A percentile compares a stretch with the other conserved stretches of the same genome.
Evolutionary conservation across 495 filamentous ascomycete genomes (phyloP).

Genomic region (Venustampulla echinocandica): DNA sequence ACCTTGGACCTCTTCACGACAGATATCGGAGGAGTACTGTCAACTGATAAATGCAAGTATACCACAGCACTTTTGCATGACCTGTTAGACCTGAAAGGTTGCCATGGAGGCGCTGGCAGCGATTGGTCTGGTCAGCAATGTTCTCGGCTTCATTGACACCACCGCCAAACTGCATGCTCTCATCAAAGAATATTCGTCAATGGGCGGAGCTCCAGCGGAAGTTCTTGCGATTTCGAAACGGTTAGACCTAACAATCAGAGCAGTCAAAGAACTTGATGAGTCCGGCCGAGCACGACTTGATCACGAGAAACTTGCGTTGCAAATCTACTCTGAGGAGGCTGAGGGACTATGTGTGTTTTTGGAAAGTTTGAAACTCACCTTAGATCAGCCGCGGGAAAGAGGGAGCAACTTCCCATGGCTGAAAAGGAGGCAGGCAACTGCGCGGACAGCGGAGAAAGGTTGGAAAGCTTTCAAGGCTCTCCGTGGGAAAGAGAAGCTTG

Average conservation of each 20-base stretch:
- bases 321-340: background rate
- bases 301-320: background rate
- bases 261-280: conserved; percentile 1
- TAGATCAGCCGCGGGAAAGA: background rate
- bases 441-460: background rate
- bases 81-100: background rate
- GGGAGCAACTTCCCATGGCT: background rate
- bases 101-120: background rate
- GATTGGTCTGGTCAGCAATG: conserved; percentile 2
- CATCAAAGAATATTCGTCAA: background rate
- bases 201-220: background rate
- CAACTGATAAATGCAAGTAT: background rate
- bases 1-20: background rate
- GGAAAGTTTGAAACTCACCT: background rate
- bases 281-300: background rate
- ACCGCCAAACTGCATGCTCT: background rate
- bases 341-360: conserved; percentile 1
- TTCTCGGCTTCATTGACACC: background rate
- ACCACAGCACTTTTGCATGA: background rate
- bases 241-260: background rate
- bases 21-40: background rate
- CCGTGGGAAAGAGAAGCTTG: conserved; percentile 1
- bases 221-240: background rate
- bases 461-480: conserved; percentile 4
- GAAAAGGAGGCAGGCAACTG: background rate